Evolutionary conservation across 106 monocot genomes (phyloP), one percentile per base, ranked within the genome.

Genomic region (Apostasia ramifera): DNA sequence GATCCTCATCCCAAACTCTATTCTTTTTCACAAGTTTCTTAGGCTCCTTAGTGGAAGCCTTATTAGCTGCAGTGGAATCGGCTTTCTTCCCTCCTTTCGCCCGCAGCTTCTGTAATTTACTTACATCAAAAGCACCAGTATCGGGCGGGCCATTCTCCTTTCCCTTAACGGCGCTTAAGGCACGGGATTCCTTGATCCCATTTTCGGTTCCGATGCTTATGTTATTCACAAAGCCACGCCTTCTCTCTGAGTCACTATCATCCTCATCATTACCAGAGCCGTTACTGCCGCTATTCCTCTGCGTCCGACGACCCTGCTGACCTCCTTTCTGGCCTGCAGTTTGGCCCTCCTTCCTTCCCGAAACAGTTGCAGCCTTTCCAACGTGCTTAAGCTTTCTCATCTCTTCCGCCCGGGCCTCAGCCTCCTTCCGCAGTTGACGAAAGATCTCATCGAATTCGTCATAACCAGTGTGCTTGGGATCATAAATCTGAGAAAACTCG

Each of bases 101-200:
- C 2, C 85, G 76, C 69, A 85, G 6, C 72, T 85, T 95, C 61
- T 80, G 91, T 78, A 95, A 71, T 83, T 91, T 95, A 88, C 80
- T 88, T 88, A 95, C 91, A 91, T 95, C 81, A 49, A 95, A 95
- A 38, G 94, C 94, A 71, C 94, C 91, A 54, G 58, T 59, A 44
- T 74, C 78, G 3, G 91, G 88, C 51, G 45, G 68, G 1, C 77
- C 82, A 44, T 88, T 83, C 74, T 90, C 87, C 50, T 89, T 89
- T 8, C 82, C 87, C 39, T 87, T 86, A 81, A 71, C 82, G 79
- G 47, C 37, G 12, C 48, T 57, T 44, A 43, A 38, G 6, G 42
- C 64, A 50, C 55, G 53, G 26, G 69, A 39, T 13, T 71, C 75
- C 42, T 74, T 88, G 10, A 41, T 63, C 47, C 70, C 85, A 50